phyloP scores from a whole-genome alignment of 78 protist genomes.

The Dictyostelium purpureum region DNA sequence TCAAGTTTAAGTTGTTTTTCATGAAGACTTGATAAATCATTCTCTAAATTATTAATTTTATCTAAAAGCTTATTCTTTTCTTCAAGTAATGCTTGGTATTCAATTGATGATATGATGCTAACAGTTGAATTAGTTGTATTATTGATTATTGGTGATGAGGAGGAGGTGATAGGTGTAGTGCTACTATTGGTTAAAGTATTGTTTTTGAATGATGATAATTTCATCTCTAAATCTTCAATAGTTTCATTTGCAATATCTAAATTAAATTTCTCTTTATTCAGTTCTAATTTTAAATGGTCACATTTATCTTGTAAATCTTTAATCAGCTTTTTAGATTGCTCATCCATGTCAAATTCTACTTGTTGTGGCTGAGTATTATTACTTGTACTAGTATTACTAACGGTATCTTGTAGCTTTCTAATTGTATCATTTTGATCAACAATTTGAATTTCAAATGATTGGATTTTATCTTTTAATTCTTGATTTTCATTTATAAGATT shows the following conservation, averaged over 20 bases:
- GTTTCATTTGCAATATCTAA: constrained; percentile 57
- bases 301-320: not conserved
- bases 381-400: not conserved
- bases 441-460: not conserved
- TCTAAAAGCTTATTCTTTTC: not conserved
- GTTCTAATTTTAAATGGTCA: not conserved
- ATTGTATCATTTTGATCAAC: not conserved
- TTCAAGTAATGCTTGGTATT: not conserved
- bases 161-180: not conserved
- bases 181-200: not conserved
- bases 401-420: not conserved
- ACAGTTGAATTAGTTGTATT: too few species aligned
- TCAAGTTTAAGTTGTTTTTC: not conserved
- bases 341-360: too few species aligned
- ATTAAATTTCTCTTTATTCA: constrained; percentile 42
- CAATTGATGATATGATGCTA: too few species aligned
- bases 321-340: not conserved
- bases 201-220: not conserved
- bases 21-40: not conserved
- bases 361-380: not conserved
- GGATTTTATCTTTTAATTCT: not conserved
- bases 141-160: not conserved
- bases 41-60: not conserved
- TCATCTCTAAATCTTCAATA: not conserved
- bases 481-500: not conserved